These are phyloP conservation scores for Glarea lozoyensis DNA, from an alignment of 495 filamentous ascomycete species.

Conservation along the genomic window DNA sequence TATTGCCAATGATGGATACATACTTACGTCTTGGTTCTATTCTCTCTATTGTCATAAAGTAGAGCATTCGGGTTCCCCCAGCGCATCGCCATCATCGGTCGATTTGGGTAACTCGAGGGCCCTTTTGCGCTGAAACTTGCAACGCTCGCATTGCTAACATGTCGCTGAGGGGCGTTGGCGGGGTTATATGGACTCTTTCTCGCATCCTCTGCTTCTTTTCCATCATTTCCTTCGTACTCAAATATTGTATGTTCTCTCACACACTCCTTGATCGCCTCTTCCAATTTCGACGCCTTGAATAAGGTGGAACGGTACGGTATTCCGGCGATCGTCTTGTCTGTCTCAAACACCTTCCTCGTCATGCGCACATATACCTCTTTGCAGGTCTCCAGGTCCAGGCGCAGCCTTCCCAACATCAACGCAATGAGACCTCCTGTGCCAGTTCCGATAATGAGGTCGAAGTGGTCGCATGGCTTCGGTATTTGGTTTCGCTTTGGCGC, in stretches of 20 bases:
- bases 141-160: constrained; percentile 52
- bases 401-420: constrained; percentile 87
- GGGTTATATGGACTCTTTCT: background rate
- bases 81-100: constrained; percentile 23
- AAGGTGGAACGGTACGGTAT: constrained; percentile 89
- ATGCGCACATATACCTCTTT: constrained; percentile 93
- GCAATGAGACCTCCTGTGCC: constrained; percentile 94
- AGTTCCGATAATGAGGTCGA: constrained; percentile 91
- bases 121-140: constrained; percentile 49
- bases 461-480: constrained; percentile 96
- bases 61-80: constrained; percentile 51
- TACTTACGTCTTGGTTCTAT: constrained; percentile 86
- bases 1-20: background rate
- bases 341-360: constrained; percentile 91
- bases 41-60: constrained; percentile 74
- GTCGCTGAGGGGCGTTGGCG: constrained; percentile 28
- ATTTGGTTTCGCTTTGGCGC: constrained; percentile 80
- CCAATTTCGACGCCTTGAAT: constrained; percentile 92
- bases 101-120: constrained; percentile 21
- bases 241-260: constrained; percentile 79
- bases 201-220: constrained; percentile 17
- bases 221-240: constrained; percentile 73
- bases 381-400: constrained; percentile 89
- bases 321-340: constrained; percentile 92
- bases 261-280: constrained; percentile 86